These are phyloP conservation scores for Colletotrichum truncatum DNA, from an alignment of 2,329 filamentous ascomycete genomes.

Conservation along the genomic window DNA sequence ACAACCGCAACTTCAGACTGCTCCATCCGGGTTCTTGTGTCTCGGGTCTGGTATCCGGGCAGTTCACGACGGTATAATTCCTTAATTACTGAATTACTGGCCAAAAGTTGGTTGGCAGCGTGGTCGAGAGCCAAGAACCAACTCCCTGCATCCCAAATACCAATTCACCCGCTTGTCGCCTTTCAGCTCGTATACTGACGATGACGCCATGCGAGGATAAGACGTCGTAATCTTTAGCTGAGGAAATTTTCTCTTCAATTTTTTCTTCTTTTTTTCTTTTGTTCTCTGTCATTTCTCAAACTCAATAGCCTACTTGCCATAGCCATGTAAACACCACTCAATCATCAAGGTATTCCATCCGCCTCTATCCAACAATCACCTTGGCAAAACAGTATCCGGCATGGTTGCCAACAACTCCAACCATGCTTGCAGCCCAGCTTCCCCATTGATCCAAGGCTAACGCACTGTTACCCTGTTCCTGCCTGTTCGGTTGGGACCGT, in stretches of 20 bases:
- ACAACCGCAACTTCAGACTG: no score
- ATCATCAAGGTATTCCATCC: background rate
- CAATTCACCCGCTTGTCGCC: background rate
- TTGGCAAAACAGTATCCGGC: background rate
- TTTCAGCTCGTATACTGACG: background rate
- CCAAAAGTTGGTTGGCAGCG: background rate
- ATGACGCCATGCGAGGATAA: background rate
- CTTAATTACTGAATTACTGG: background rate
- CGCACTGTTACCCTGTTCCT: constrained; percentile 7
- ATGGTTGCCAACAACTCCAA: background rate
- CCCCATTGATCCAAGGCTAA: background rate
- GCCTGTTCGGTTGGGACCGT: constrained; percentile 14
- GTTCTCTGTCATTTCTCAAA: no score
- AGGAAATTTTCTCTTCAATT: background rate
- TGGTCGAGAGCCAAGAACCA: background rate
- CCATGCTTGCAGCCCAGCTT: background rate
- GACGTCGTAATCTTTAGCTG: background rate
- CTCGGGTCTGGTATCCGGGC: background rate
- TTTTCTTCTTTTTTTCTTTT: no score
- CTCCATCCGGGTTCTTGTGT: constrained; percentile 5
- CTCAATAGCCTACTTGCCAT: no score
- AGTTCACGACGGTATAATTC: background rate
- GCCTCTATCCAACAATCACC: background rate
- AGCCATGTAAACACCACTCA: background rate
- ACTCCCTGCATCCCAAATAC: background rate